Evolutionary conservation across 139 green algal species (phyloP).

Genomic region (Chlorella sp.): DNA sequence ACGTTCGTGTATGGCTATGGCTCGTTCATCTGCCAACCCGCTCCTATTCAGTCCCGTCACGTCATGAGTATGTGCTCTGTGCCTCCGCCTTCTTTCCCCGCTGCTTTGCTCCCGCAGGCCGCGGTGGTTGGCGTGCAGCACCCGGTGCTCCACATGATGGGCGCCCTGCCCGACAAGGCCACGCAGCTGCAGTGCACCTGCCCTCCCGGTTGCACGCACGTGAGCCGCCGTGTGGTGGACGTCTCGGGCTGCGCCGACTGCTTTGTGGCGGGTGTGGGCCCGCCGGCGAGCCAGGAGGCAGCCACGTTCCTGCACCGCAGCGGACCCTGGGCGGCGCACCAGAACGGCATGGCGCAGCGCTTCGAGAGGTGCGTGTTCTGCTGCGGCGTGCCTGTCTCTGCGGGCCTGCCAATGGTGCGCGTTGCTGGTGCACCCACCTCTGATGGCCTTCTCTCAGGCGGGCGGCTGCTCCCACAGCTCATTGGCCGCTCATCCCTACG

Average conservation of each 20-base stretch:
- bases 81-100: too few species aligned
- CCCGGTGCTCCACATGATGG: constrained; percentile 19
- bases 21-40: too few species aligned
- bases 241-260: neutral
- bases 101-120: constrained; percentile 1
- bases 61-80: too few species aligned
- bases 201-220: constrained; percentile 18
- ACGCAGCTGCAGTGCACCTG: constrained; percentile 19
- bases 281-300: too few species aligned
- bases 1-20: too few species aligned
- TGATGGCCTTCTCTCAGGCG: too few species aligned
- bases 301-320: neutral
- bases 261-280: neutral
- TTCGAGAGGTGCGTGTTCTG: neutral
- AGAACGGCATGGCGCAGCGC: neutral
- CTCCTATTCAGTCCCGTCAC: too few species aligned
- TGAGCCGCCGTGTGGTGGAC: constrained; percentile 6
- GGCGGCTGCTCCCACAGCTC: too few species aligned
- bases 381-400: too few species aligned
- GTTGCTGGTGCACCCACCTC: too few species aligned
- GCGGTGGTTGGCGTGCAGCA: constrained; percentile 21
- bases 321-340: neutral
- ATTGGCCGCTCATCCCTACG: constrained; percentile 4
- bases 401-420: too few species aligned
- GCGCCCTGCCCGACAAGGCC: constrained; percentile 15